These are phyloP conservation scores for Hanseniaspora pseudoguilliermondii DNA, from an alignment of 805 yeast genomes.

Conservation along the genomic window DNA sequence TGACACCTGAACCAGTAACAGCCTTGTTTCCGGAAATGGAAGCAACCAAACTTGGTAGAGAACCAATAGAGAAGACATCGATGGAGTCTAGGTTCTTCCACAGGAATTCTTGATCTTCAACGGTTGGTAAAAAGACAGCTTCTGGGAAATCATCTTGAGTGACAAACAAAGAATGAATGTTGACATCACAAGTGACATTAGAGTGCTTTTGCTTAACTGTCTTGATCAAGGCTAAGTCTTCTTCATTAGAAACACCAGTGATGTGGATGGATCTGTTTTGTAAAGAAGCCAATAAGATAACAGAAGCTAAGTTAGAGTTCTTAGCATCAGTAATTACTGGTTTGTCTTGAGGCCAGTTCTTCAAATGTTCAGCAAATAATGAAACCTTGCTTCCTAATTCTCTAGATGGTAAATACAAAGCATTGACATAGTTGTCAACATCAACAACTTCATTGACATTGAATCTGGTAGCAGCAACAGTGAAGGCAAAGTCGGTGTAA, in stretches of 20 bases:
- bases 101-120: slow-evolving; percentile 65
- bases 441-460: slow-evolving; percentile 52
- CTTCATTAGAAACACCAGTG: slow-evolving; percentile 68
- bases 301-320: slow-evolving; percentile 85
- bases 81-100: slow-evolving; percentile 63
- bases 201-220: slow-evolving; percentile 75
- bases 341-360: slow-evolving; percentile 70
- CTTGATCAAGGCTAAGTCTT: slow-evolving; percentile 69
- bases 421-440: slow-evolving; percentile 55
- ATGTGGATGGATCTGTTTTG: slow-evolving; percentile 77
- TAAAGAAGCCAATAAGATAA: slow-evolving; percentile 75
- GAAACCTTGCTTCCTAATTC: slow-evolving; percentile 60
- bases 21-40: slow-evolving; percentile 47
- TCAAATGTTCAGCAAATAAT: slow-evolving; percentile 66
- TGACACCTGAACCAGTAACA: slow-evolving; percentile 62
- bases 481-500: slow-evolving; percentile 68
- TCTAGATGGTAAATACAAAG: slow-evolving; percentile 70
- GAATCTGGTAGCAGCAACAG: slow-evolving; percentile 67
- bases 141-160: slow-evolving; percentile 60
- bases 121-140: slow-evolving; percentile 63
- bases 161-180: slow-evolving; percentile 65
- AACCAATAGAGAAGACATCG: slow-evolving; percentile 82
- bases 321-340: slow-evolving; percentile 87
- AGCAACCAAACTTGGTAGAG: slow-evolving; percentile 61
- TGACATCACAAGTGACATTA: slow-evolving; percentile 79